Base-by-base conservation (phyloP, 176 grass and related monocot genomes). In the Metroxylon sagu region DNA sequence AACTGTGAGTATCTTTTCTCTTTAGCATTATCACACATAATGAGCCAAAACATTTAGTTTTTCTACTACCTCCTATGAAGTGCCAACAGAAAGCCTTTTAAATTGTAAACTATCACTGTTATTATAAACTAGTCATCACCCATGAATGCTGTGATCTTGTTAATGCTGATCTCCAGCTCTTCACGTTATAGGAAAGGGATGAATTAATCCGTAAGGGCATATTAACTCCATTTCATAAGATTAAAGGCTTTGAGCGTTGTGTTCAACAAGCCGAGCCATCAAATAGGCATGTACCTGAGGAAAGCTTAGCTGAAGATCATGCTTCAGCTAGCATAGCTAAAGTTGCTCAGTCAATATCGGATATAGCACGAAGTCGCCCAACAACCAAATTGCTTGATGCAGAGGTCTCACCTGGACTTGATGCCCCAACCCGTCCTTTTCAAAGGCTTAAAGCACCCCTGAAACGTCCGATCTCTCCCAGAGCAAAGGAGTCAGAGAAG, bases 211-310 rank as follows among this genome's bases (percentile, higher is more conserved):
- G 92, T 52, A 96, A 90, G 65, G 90, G 90, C 16, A 59, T 97
- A 19, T 69, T 97, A 49, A 97, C 92, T 64, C 92, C 92, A 27
- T 97, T 96, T 72, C 92, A 97, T 62, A 97, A 68, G 71, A 62
- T 97, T 62, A 90, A 85, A 61, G 92, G 87, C 35, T 97, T 97
- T 69, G 92, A 90, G 72, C 88, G 84, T 27, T 71, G 77, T 57
- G 71, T 95, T 5, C 77, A 90, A 65, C 60, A 62, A 69, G 68
- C 62, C 71, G 83, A 29, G 55, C 57, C 81, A 61, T 73, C 78
- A 28, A 35, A 56, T 64, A 43, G 16, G 43, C 63, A 69, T 50
- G 54, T 39, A 57, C 60, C 21, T 18, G 30, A 30, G 12, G 74
- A 82, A 62, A 31, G 49, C 61, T 15, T 16, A 1, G 31, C 62